phyloP scores from a whole-genome alignment of 1,284 basidiomycete genomes.

The Neotropicomus parvogracilis region DNA sequence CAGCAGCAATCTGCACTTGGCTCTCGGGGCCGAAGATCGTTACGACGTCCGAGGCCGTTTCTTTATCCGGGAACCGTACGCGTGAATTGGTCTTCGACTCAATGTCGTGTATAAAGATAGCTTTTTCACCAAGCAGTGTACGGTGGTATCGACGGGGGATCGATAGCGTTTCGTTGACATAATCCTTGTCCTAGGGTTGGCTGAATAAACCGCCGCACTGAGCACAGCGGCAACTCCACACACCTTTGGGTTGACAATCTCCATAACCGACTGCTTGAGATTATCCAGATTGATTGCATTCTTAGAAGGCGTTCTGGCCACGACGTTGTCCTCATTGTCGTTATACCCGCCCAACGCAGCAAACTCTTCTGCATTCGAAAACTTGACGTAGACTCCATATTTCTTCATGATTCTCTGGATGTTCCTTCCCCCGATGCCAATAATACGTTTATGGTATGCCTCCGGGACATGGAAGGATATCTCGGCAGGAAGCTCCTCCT shows the following conservation, averaged over 20 bases:
- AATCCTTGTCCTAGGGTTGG: constrained; percentile 83
- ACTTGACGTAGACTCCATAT: constrained; percentile 99
- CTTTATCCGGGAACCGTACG: constrained; percentile 94
- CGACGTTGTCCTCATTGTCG: constrained; percentile 98
- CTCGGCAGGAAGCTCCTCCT: constrained; percentile 98
- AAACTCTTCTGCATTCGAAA: constrained; percentile 97
- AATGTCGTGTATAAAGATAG: constrained; percentile 96
- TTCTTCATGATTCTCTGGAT: constrained; percentile 99
- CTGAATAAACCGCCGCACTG: constrained; percentile 1
- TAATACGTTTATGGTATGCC: constrained; percentile 98
- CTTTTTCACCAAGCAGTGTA: constrained; percentile 92
- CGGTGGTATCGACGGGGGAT: constrained; percentile 95
- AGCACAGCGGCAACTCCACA: constrained; percentile 13
- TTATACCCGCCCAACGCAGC: constrained; percentile 92
- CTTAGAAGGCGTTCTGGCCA: constrained; percentile 96
- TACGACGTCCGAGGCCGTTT: constrained; percentile 87
- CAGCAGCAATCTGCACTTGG: constrained; percentile 93
- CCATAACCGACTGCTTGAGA: constrained; percentile 95
- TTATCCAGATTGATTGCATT: constrained; percentile 95
- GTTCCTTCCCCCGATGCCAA: constrained; percentile 96
- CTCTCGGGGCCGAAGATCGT: constrained; percentile 95
- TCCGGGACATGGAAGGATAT: constrained; percentile 99
- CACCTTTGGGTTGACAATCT: constrained; percentile 94
- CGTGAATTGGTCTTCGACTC: constrained; percentile 94
- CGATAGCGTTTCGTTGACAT: constrained; percentile 87